Conservation (phyloP, 805 yeast genomes). For the Kuraishia cidri region DNA sequence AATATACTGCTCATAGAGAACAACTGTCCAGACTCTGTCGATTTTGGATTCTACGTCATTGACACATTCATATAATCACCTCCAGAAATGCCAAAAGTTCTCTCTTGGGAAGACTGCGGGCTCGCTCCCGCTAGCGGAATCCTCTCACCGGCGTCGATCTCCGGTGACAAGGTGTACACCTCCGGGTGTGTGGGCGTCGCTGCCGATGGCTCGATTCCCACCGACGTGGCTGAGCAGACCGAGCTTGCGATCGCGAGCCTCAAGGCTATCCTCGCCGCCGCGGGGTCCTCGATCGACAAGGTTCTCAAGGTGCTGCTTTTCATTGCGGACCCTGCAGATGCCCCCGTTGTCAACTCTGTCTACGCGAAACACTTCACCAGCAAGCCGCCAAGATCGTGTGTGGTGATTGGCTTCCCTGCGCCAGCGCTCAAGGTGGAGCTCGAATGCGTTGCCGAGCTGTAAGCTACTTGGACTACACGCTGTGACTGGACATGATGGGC, state of each 20-base stretch:
- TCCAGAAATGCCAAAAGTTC: constrained; percentile 1
- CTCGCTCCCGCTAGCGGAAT: background rate
- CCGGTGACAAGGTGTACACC: constrained; percentile 10
- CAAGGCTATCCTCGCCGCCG: constrained; percentile 21
- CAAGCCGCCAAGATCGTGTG: constrained; percentile 36
- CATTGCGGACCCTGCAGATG: constrained; percentile 27
- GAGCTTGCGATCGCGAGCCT: constrained; percentile 26
- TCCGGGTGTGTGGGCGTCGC: constrained; percentile 30
- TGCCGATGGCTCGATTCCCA: constrained; percentile 13
- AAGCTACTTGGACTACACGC: no score
- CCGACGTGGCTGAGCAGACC: constrained; percentile 28
- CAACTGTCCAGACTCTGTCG: no score
- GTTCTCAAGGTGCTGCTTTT: constrained; percentile 34
- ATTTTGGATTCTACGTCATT: background rate
- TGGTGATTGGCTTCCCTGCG: constrained; percentile 36
- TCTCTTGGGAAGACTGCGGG: constrained; percentile 1
- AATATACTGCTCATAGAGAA: no score
- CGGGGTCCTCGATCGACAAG: constrained; percentile 29
- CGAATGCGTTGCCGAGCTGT: constrained; percentile 29
- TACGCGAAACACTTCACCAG: constrained; percentile 31
- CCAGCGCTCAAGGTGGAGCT: constrained; percentile 31
- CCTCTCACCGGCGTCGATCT: constrained; percentile 1
- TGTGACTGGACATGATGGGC: no score
- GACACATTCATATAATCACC: background rate
- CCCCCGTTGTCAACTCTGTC: constrained; percentile 27